Evolutionary conservation across 225 moss, liverwort and hornwort species (phyloP).

Genomic region (Pseudisothecium myosuroides): DNA sequence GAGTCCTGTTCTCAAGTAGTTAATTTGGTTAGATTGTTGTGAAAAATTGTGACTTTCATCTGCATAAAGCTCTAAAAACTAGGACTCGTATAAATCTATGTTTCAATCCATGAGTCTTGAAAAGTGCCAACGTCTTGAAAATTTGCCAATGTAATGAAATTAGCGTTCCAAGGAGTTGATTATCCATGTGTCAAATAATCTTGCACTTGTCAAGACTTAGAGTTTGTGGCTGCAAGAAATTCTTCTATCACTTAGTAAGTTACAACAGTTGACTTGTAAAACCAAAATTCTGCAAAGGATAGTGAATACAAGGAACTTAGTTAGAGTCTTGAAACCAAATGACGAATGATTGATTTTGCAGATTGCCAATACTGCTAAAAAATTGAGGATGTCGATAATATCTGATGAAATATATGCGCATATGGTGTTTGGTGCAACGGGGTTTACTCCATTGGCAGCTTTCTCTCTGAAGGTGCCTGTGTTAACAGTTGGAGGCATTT

Average conservation of each 20-base stretch:
- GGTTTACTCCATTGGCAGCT: slow-evolving; percentile 62
- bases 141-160: too few species aligned
- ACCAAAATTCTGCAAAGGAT: background rate
- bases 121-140: background rate
- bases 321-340: background rate
- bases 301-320: background rate
- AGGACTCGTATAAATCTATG: too few species aligned
- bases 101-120: background rate
- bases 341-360: slow-evolving; percentile 3
- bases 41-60: background rate
- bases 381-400: slow-evolving; percentile 60
- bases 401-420: slow-evolving; percentile 81
- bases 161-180: background rate
- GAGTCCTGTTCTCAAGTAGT: background rate
- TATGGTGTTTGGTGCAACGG: slow-evolving; percentile 49
- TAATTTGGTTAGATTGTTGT: background rate
- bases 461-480: slow-evolving; percentile 68
- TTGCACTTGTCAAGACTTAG: background rate
- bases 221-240: background rate
- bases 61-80: background rate
- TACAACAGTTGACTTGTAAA: background rate
- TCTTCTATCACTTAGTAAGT: too few species aligned
- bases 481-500: slow-evolving; percentile 70
- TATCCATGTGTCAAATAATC: background rate
- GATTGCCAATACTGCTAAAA: slow-evolving; percentile 62